Evolutionary conservation across 345 rosid species (phyloP), one percentile per base, ranked within the genome.

Genomic region (Populus ilicifolia): DNA sequence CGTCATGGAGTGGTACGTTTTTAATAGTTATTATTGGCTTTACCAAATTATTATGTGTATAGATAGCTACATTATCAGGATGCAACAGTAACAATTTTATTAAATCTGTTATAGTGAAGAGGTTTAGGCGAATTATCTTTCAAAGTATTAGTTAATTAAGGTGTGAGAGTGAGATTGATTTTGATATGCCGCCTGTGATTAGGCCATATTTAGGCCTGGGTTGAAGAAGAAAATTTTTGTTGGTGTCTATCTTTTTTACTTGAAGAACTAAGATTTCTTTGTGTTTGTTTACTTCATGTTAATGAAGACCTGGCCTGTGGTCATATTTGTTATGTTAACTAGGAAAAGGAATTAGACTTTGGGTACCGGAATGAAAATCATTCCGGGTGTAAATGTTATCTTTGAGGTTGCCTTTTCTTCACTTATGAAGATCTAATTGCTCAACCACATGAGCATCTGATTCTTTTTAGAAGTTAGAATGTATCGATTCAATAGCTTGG

Each of bases 1-100:
- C 99, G 63, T 95, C 99, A 25, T 95, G 99, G 99, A 93, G 99
- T 74, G 98, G 99, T 95, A 84, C 83, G 83, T 74, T 71, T 76
- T 61, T 11, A 23, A n/a, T 56, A 3, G 12, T 25, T 23, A 23
- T 59, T n/a, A 29, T 23, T 59, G 64, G 64, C 64, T 23, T 10
- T 23, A 23, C 11, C 64, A 59, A 59, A 59, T 23, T 23, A 59
- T 59, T 10, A 23, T 59, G 27, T 59, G 12, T 30, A 20, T 30
- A 5, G 36, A 30, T 66, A 43, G 44, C 33, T 35, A 6, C 8
- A 67, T 44, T 27, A n/a, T 61, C 71, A 43, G 39, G 74, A 23
- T 1, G 46, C 59, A 21, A 2, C 25, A 59, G 12, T 23, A n/a
- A 1, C 12, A 11, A n/a, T 9, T 10, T 59, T 23, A n/a, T 59